Base-by-base conservation (phyloP, 306 rosid genomes). In the Sicyos edulis region DNA sequence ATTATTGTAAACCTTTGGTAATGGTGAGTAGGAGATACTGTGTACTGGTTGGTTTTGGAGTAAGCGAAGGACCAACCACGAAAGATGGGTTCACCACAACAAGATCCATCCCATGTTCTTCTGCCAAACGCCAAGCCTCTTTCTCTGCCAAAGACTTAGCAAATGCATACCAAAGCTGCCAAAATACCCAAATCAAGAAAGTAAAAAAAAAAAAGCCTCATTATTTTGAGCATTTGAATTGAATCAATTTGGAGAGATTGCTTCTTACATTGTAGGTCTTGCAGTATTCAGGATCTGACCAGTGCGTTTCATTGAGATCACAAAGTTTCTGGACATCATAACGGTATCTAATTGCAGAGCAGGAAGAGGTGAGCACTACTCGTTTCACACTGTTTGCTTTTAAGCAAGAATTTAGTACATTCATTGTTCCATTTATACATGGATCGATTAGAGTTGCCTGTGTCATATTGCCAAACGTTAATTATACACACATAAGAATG, bases 151-250 rank as follows among this genome's bases (percentile, higher is more conserved):
- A 0, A 0, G 96, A 88, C 84, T 90, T 92, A 26, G 98, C 90
- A 84, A 81, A 90, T 17, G 96, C 96, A 77, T 90, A 92, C 98
- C 96, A 87, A 10, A 92, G 76, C 96, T 92, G 86, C 81, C 15
- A 65, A 65, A 40, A 44, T 1, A 44, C 34, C 54, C 71, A 65
- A 37, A 63, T 16, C 51, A 37, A 34, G 69, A 63, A 63, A 8
- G 24, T 16, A 4, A 40, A 40, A 11, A n/a, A 4, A 40, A 40
- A 11, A n/a, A 26, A 32, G 68, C 50, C 50, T 63, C 26, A 10
- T 3, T 24, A 14, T 32, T 60, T 60, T 32, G 2, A 32, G 17
- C 21, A 8, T 0, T 60, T 60, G 45, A 60, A 29, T 61, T 32
- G 67, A 32, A 32, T 61, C 12, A 32, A 60, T 40, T 1, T 7